Evolutionary conservation across 768 basidiomycete species (phyloP).

Genomic region (Kwoniella pini): DNA sequence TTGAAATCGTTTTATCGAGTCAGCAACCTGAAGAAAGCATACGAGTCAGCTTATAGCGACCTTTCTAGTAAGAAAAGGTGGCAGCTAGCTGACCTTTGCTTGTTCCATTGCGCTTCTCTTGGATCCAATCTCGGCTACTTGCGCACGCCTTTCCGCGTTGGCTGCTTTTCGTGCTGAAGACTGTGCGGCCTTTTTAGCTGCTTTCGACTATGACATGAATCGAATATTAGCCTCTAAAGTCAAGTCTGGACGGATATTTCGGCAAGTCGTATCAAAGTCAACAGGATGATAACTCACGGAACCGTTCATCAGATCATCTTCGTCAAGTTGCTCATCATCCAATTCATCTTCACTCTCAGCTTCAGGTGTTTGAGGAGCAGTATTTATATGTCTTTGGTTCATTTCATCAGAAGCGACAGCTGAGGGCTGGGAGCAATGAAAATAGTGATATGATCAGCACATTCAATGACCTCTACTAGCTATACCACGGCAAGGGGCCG

Average conservation of each 20-base stretch:
- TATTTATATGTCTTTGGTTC: conserved; percentile 65
- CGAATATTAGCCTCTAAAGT: not conserved
- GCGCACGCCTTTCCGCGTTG: conserved; percentile 39
- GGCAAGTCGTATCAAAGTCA: too few species aligned
- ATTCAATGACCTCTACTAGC: too few species aligned
- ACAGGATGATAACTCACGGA: conserved; percentile 7
- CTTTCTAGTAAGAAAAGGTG: not conserved
- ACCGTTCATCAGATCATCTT: conserved; percentile 31
- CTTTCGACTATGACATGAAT: conserved; percentile 3
- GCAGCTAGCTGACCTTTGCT: conserved; percentile 44
- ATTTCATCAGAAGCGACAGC: conserved; percentile 65
- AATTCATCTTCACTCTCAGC: conserved; percentile 36
- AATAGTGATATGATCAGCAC: too few species aligned
- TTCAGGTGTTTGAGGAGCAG: conserved; percentile 50
- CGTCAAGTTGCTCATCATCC: conserved; percentile 38
- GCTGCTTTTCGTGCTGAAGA: conserved; percentile 44
- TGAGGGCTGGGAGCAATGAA: conserved; percentile 29
- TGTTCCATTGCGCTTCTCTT: conserved; percentile 41
- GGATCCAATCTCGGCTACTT: conserved; percentile 40
- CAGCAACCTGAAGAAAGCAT: conserved; percentile 65
- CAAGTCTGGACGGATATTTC: too few species aligned
- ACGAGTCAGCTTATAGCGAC: not conserved
- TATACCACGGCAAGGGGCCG: too few species aligned
- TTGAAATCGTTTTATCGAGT: conserved; percentile 93
- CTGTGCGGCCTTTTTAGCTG: conserved; percentile 28